These are phyloP conservation scores for Monilinia vaccinii-corymbosi DNA, from an alignment of 2,329 filamentous ascomycete species.

Conservation along the genomic window DNA sequence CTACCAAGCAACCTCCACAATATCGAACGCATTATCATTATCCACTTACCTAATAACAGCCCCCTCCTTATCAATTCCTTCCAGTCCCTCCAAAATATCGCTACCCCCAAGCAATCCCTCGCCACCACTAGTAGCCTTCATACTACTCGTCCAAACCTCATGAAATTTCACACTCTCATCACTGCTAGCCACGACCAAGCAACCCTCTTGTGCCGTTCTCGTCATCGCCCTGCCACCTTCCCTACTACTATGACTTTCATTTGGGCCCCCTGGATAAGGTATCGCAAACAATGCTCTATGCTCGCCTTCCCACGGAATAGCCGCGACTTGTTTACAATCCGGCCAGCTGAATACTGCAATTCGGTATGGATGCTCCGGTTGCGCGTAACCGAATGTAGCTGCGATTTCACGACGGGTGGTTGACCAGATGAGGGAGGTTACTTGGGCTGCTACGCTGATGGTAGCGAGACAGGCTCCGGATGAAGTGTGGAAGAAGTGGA, in stretches of 20 bases:
- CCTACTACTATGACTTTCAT: slow-evolving; percentile 24
- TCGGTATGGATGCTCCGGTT: slow-evolving; percentile 80
- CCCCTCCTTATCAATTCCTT: slow-evolving; percentile 68
- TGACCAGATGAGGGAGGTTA: slow-evolving; percentile 89
- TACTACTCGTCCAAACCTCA: slow-evolving; percentile 73
- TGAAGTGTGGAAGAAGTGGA: slow-evolving; percentile 86
- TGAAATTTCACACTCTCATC: slow-evolving; percentile 93
- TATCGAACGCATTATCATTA: not conserved
- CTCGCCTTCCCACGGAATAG: slow-evolving; percentile 74
- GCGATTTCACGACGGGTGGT: slow-evolving; percentile 77
- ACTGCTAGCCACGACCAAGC: slow-evolving; percentile 84
- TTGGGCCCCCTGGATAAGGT: slow-evolving; percentile 61
- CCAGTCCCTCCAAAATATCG: slow-evolving; percentile 72
- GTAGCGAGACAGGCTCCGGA: slow-evolving; percentile 79
- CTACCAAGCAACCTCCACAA: not conserved
- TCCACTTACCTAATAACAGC: slow-evolving; percentile 55
- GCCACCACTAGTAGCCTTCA: slow-evolving; percentile 42
- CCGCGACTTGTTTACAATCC: slow-evolving; percentile 74
- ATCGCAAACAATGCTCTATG: slow-evolving; percentile 82
- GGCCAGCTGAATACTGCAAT: slow-evolving; percentile 96
- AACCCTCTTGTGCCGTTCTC: slow-evolving; percentile 60
- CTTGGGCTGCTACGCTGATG: slow-evolving; percentile 86
- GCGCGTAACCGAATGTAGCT: slow-evolving; percentile 87
- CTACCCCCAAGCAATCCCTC: slow-evolving; percentile 67
- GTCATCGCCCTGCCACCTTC: slow-evolving; percentile 46